Evolutionary conservation across 345 rosid genomes (phyloP).

Genomic region (Hypericum androsaemum): DNA sequence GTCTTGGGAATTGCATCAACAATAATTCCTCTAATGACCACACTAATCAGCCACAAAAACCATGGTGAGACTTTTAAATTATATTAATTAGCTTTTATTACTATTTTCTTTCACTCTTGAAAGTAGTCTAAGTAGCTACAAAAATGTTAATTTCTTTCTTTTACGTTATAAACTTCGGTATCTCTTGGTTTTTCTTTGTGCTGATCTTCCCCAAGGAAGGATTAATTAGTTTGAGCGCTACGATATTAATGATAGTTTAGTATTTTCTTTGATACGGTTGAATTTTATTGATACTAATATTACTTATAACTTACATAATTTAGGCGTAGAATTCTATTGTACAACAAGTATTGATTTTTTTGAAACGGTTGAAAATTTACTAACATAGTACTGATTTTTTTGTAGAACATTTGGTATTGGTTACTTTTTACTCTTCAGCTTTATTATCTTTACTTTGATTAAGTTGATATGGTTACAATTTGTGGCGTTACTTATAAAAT

Average conservation of each 20-base stretch:
- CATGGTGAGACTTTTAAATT: constrained; percentile 48
- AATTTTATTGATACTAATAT: neutral
- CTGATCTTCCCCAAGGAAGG: constrained; percentile 39
- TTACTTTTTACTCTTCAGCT: too few relatives aligned
- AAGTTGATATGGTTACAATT: too few relatives aligned
- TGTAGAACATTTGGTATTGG: too few relatives aligned
- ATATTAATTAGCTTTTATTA: constrained; percentile 7
- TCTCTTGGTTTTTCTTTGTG: constrained; percentile 6
- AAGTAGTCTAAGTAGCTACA: too few relatives aligned
- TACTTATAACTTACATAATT: too few relatives aligned
- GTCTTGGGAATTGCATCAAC: constrained; percentile 48
- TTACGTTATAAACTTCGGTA: constrained; percentile 1
- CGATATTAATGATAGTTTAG: constrained; percentile 3
- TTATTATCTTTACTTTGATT: too few relatives aligned
- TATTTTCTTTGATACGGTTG: neutral
- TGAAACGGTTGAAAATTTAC: too few relatives aligned
- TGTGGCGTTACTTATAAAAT: too few relatives aligned
- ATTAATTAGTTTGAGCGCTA: constrained; percentile 10
- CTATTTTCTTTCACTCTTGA: neutral
- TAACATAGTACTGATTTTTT: too few relatives aligned
- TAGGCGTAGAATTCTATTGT: too few relatives aligned
- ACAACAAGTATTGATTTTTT: too few relatives aligned
- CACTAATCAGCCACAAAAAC: constrained; percentile 32
- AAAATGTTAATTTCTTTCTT: neutral
- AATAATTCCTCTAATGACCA: constrained; percentile 27